These are phyloP conservation scores for Fusarium sp. DNA, from an alignment of 2,329 filamentous ascomycete genomes.

Conservation along the genomic window DNA sequence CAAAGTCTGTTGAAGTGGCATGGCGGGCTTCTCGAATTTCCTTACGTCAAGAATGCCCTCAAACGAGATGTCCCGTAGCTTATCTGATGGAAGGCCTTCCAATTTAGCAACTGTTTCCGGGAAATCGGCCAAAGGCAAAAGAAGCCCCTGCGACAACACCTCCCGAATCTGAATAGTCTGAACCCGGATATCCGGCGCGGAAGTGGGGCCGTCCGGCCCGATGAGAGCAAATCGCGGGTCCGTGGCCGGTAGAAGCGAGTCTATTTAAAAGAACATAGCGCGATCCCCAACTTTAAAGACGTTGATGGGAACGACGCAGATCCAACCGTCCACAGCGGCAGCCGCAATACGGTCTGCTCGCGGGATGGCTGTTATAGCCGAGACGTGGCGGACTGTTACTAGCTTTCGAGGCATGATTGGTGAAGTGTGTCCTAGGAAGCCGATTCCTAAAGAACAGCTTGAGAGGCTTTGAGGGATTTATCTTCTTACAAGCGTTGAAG, in stretches of 20 bases:
- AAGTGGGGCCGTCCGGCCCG: neutral
- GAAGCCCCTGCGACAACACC: conserved; percentile 33
- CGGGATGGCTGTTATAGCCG: conserved; percentile 26
- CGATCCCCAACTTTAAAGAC: conserved; percentile 25
- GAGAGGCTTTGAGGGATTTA: neutral
- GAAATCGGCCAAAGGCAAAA: conserved; percentile 30
- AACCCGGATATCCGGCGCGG: conserved; percentile 26
- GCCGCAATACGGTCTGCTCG: conserved; percentile 28
- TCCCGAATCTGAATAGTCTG: conserved; percentile 27
- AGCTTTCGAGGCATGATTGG: conserved; percentile 32
- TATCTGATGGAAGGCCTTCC: neutral
- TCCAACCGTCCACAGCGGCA: conserved; percentile 36
- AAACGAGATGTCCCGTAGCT: conserved; percentile 22
- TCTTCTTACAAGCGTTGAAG: neutral
- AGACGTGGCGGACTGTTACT: conserved; percentile 33
- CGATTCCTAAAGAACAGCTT: neutral
- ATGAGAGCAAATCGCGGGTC: conserved; percentile 28
- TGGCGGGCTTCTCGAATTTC: conserved; percentile 28
- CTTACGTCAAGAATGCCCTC: conserved; percentile 28
- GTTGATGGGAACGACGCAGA: conserved; percentile 26
- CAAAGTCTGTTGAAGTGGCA: neutral
- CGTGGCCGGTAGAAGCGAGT: conserved; percentile 31
- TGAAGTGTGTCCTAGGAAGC: neutral
- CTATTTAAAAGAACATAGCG: conserved; percentile 37
- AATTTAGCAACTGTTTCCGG: conserved; percentile 18